phyloP scores from a whole-genome alignment of 1,139 yeast genomes.

The Debaryomyces subglobosus region DNA sequence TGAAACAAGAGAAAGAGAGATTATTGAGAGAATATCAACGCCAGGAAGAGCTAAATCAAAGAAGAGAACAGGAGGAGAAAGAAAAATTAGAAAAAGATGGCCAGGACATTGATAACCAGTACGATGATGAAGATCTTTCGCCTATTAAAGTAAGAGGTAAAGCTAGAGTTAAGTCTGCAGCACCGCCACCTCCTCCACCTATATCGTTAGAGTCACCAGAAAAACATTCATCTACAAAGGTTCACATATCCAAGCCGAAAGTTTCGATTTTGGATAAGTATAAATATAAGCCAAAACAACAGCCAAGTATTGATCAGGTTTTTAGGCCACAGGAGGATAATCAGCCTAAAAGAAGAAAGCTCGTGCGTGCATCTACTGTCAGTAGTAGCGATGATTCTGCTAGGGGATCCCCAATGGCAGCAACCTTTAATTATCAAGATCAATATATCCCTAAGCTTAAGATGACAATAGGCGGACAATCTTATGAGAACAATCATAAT shows the following conservation, averaged over 20 bases:
- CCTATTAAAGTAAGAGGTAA: conserved; percentile 40
- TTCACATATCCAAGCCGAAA: conserved; percentile 55
- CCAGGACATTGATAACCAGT: not conserved
- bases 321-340: conserved; percentile 18
- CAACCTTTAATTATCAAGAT: conserved; percentile 17
- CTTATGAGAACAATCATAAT: conserved; percentile 3
- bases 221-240: conserved; percentile 51
- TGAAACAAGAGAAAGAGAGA: conserved; percentile 22
- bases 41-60: conserved; percentile 9
- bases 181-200: conserved; percentile 15
- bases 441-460: conserved; percentile 12
- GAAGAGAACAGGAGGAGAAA: conserved; percentile 10
- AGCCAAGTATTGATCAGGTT: conserved; percentile 27
- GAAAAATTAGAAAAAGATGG: conserved; percentile 1
- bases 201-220: conserved; percentile 14
- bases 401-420: conserved; percentile 7
- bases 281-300: conserved; percentile 33
- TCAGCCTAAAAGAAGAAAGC: conserved; percentile 34
- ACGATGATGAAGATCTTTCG: conserved; percentile 33
- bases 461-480: conserved; percentile 15
- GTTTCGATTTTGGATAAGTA: conserved; percentile 58
- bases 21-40: conserved; percentile 19
- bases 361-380: conserved; percentile 37
- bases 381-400: conserved; percentile 13
- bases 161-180: conserved; percentile 29